phyloP scores from a whole-genome alignment of 805 yeast genomes.

The Wickerhamomyces kurtzmanii region DNA sequence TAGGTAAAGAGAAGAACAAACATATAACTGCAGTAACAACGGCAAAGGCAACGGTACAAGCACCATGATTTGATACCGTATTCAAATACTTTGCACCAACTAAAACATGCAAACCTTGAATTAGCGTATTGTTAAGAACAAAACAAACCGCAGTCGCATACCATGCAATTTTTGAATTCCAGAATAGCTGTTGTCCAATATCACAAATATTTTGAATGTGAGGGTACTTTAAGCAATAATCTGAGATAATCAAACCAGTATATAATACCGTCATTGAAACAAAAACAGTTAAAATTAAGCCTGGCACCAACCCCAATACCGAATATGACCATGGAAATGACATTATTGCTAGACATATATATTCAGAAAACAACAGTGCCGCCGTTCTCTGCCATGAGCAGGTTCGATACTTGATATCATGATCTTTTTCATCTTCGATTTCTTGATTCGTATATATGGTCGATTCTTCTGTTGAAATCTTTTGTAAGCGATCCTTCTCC shows the following conservation, averaged over 20 bases:
- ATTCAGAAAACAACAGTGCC: constrained; percentile 49
- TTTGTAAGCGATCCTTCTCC: too few species aligned
- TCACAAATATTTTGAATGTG: constrained; percentile 44
- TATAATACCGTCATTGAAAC: constrained; percentile 41
- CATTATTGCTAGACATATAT: constrained; percentile 53
- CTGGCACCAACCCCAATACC: constrained; percentile 49
- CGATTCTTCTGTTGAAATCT: too few species aligned
- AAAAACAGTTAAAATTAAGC: constrained; percentile 41
- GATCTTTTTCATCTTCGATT: constrained; percentile 11
- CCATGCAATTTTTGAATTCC: constrained; percentile 43
- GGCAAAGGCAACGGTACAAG: constrained; percentile 43
- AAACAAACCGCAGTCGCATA: constrained; percentile 47
- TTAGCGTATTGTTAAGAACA: constrained; percentile 42
- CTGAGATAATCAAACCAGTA: constrained; percentile 45
- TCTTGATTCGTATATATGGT: too few species aligned
- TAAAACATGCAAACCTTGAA: constrained; percentile 49
- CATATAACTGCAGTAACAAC: constrained; percentile 41
- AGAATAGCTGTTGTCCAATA: constrained; percentile 46
- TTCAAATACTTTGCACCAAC: constrained; percentile 53
- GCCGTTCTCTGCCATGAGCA: constrained; percentile 54
- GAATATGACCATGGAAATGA: constrained; percentile 62
- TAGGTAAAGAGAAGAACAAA: constrained; percentile 40
- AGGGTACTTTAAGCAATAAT: constrained; percentile 45
- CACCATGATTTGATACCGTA: constrained; percentile 37
- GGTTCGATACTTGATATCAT: constrained; percentile 33